phyloP scores from a whole-genome alignment of 2,329 filamentous ascomycete species.

The Ophiosphaerella herpotricha region DNA sequence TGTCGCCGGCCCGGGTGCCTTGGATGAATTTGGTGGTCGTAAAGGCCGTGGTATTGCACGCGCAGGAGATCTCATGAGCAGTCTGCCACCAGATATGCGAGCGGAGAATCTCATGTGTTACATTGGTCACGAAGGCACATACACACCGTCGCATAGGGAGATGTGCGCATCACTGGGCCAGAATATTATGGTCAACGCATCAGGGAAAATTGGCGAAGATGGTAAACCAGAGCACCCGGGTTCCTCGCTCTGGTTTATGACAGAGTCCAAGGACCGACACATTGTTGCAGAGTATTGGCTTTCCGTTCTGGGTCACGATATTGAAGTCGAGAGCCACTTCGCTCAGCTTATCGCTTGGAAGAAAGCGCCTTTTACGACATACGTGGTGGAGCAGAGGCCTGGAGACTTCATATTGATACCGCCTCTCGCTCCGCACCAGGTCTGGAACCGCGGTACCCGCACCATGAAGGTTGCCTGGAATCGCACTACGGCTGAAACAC shows the following conservation, averaged over 20 bases:
- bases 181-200: conserved; percentile 98
- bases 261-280: conserved; percentile 88
- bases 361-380: conserved; percentile 89
- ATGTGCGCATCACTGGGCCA: conserved; percentile 97
- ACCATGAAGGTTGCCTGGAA: conserved; percentile 99
- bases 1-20: conserved; percentile 59
- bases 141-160: conserved; percentile 91
- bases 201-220: conserved; percentile 64
- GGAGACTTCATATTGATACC: conserved; percentile 95
- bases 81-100: conserved; percentile 81
- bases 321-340: conserved; percentile 96
- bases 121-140: conserved; percentile 95
- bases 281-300: conserved; percentile 92
- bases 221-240: conserved; percentile 76
- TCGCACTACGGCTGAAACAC: conserved; percentile 86
- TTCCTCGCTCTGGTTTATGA: conserved; percentile 99
- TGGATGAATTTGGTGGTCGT: conserved; percentile 53
- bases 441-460: conserved; percentile 95
- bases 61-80: conserved; percentile 94
- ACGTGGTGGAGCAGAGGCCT: conserved; percentile 85
- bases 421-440: conserved; percentile 91
- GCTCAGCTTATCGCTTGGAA: conserved; percentile 96
- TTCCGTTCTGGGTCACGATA: conserved; percentile 90
- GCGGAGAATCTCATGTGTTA: conserved; percentile 99
- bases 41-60: conserved; percentile 66